Conservation (phyloP, 257 asterid genomes). For the Capsicum chinense region DNA sequence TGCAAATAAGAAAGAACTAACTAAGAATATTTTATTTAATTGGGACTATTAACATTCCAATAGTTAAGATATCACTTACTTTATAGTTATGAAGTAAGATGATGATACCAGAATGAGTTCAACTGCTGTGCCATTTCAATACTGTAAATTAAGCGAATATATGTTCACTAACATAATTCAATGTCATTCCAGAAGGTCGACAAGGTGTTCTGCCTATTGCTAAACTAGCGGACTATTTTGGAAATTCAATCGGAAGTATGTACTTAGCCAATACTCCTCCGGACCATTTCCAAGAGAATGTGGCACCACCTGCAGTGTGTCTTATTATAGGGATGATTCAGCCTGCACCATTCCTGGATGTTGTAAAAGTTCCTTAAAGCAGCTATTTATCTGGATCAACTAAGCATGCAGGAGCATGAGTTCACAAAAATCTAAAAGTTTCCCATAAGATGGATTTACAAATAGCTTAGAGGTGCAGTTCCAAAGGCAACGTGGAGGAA, state of each 20-base stretch:
- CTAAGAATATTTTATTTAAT: not conserved
- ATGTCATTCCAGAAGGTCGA: not conserved
- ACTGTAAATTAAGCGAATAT: not conserved
- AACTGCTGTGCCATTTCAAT: not conserved
- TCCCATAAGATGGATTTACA: too few species aligned
- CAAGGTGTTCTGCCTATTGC: not conserved
- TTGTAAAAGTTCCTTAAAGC: too few species aligned
- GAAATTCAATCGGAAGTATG: not conserved
- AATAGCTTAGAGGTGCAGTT: too few species aligned
- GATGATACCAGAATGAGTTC: slow-evolving; percentile 15
- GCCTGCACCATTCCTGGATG: too few species aligned
- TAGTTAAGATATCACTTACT: not conserved
- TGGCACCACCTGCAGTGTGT: not conserved
- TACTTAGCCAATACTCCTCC: not conserved
- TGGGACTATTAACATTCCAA: not conserved
- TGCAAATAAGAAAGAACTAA: not conserved
- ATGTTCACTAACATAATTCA: not conserved
- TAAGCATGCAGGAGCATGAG: too few species aligned
- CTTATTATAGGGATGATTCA: not conserved
- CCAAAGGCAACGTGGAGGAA: too few species aligned
- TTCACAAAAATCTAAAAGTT: too few species aligned
- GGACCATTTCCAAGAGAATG: not conserved
- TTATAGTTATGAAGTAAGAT: not conserved
- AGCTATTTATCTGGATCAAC: too few species aligned
- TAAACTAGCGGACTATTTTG: not conserved